Conservation (phyloP, 805 yeast species). For the Spathaspora girioi region DNA sequence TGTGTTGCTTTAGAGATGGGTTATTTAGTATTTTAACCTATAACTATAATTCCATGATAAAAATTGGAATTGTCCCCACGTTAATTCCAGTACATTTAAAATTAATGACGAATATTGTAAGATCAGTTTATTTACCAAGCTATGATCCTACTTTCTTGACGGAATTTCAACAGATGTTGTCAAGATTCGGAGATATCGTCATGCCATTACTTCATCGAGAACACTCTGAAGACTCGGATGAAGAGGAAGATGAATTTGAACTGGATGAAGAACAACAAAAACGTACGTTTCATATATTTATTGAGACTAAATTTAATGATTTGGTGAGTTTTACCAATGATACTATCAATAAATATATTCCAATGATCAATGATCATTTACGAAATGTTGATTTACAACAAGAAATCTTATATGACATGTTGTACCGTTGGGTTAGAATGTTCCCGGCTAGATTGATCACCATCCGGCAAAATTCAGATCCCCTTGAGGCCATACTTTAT, state of each 20-base stretch:
- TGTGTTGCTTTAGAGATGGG: slow-evolving; percentile 39
- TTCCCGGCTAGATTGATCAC: slow-evolving; percentile 28
- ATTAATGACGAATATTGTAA: slow-evolving; percentile 31
- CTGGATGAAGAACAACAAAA: neutral
- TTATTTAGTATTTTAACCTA: slow-evolving; percentile 32
- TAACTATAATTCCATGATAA: slow-evolving; percentile 16
- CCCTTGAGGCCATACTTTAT: slow-evolving; percentile 29
- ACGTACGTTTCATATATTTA: slow-evolving; percentile 6
- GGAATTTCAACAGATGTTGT: slow-evolving; percentile 24
- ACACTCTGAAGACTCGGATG: slow-evolving; percentile 6
- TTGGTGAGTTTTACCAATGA: slow-evolving; percentile 21
- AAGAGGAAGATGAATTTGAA: neutral
- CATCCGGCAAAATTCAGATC: slow-evolving; percentile 15
- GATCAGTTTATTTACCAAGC: slow-evolving; percentile 33
- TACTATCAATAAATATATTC: slow-evolving; percentile 23
- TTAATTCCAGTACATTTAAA: slow-evolving; percentile 29
- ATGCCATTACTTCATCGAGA: neutral
- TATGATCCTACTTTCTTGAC: slow-evolving; percentile 28
- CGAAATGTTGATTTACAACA: slow-evolving; percentile 27
- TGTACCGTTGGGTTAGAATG: slow-evolving; percentile 31
- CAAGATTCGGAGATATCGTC: slow-evolving; percentile 17
- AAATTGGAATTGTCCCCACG: slow-evolving; percentile 11
- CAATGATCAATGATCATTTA: slow-evolving; percentile 20
- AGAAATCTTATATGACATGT: slow-evolving; percentile 29
- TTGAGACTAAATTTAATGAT: slow-evolving; percentile 19